These are phyloP conservation scores for Coprinopsis sp. DNA, from an alignment of 768 basidiomycete species.

Conservation along the genomic window DNA sequence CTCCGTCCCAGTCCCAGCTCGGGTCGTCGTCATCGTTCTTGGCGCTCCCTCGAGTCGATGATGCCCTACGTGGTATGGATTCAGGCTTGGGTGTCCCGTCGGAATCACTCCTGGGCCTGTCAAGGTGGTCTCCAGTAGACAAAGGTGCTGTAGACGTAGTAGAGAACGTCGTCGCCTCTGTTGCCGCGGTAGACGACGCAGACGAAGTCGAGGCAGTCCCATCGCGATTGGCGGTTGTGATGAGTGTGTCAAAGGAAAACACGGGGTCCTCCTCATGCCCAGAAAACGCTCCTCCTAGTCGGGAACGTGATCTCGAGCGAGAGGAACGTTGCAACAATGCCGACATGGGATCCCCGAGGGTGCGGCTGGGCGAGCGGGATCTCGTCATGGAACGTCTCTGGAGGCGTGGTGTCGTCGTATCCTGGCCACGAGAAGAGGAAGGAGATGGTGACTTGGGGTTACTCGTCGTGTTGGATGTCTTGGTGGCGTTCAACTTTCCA, in stretches of 20 bases:
- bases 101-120: constrained; percentile 1
- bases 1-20: constrained; percentile 6
- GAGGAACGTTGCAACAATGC: neutral
- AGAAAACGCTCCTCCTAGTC: neutral
- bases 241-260: neutral
- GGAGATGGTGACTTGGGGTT: too few species aligned
- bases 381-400: constrained; percentile 5
- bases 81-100: constrained; percentile 4
- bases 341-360: neutral
- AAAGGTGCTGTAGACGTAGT: constrained; percentile 11
- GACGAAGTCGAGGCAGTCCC: constrained; percentile 8
- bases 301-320: constrained; percentile 8
- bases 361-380: neutral
- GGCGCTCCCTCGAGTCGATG: neutral
- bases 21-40: too few species aligned
- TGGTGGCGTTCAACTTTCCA: constrained; percentile 43
- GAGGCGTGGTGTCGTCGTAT: constrained; percentile 2
- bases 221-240: constrained; percentile 2
- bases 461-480: constrained; percentile 2
- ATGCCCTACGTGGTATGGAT: neutral
- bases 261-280: neutral
- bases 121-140: neutral
- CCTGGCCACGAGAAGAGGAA: constrained; percentile 3
- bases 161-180: constrained; percentile 5
- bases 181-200: constrained; percentile 5